Conservation (phyloP, 495 filamentous ascomycete species). For the Penicillium bialowiezense region DNA sequence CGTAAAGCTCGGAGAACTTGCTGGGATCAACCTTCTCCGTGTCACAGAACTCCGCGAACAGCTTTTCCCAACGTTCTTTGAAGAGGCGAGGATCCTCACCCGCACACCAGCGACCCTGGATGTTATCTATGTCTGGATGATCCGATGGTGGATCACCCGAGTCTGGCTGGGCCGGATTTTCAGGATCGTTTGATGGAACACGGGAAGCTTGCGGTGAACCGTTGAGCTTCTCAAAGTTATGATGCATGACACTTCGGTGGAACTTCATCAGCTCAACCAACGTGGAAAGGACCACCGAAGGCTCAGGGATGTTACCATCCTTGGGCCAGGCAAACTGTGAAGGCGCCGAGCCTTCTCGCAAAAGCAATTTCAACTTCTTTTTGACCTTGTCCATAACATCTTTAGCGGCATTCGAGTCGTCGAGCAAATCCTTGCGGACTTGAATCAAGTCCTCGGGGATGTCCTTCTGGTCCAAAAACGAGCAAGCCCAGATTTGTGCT, state of each 20-base stretch:
- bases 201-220: constrained; percentile 54
- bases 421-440: constrained; percentile 88
- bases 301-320: constrained; percentile 77
- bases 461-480: constrained; percentile 86
- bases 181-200: constrained; percentile 13
- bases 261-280: constrained; percentile 97
- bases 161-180: constrained; percentile 27
- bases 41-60: constrained; percentile 94
- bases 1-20: constrained; percentile 96
- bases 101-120: constrained; percentile 94
- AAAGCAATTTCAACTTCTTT: constrained; percentile 91
- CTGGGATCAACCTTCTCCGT: constrained; percentile 96
- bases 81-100: constrained; percentile 94
- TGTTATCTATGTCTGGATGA: constrained; percentile 58
- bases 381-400: constrained; percentile 99
- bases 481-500: constrained; percentile 93
- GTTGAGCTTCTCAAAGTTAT: constrained; percentile 81
- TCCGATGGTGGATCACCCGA: constrained; percentile 20
- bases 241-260: constrained; percentile 87
- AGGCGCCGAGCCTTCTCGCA: constrained; percentile 85
- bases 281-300: constrained; percentile 82
- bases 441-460: constrained; percentile 78
- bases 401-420: constrained; percentile 98
- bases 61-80: constrained; percentile 96
- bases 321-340: constrained; percentile 98